phyloP scores from a whole-genome alignment of 2,329 filamentous ascomycete genomes.

The Passalora sequoiae region DNA sequence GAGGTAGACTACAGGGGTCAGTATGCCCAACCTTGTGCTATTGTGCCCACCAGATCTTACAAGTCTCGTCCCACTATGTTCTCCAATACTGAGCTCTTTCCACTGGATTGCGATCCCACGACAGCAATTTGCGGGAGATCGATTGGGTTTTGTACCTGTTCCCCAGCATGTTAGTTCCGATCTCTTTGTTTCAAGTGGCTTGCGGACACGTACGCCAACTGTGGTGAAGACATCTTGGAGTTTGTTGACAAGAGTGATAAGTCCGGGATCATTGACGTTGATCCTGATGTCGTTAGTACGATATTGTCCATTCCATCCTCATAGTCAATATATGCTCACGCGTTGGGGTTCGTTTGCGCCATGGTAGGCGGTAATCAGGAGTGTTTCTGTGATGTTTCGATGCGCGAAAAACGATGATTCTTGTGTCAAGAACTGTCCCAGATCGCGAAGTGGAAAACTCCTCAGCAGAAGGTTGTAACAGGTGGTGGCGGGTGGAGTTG shows the following conservation, averaged over 20 bases:
- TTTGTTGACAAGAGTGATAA: slow-evolving; percentile 90
- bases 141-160: slow-evolving; percentile 92
- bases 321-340: slow-evolving; percentile 19
- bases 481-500: no score
- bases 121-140: slow-evolving; percentile 97
- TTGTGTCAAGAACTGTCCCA: no score
- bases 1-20: slow-evolving; percentile 64
- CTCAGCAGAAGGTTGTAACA: no score
- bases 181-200: slow-evolving; percentile 8
- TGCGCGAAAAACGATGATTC: no score
- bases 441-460: no score
- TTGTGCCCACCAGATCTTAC: slow-evolving; percentile 53
- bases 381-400: slow-evolving; percentile 6
- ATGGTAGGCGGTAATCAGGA: slow-evolving; percentile 24
- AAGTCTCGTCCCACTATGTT: slow-evolving; percentile 99
- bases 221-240: slow-evolving; percentile 99
- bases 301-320: background rate
- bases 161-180: slow-evolving; percentile 21
- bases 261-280: slow-evolving; percentile 65
- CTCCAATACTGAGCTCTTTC: slow-evolving; percentile 97
- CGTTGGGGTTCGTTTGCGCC: slow-evolving; percentile 31
- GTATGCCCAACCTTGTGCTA: background rate
- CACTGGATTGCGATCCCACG: slow-evolving; percentile 96
- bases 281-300: slow-evolving; percentile 45
- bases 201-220: slow-evolving; percentile 63